Conservation (phyloP, 352 stramenopile genomes). For the Globisporangium camurandrum region DNA sequence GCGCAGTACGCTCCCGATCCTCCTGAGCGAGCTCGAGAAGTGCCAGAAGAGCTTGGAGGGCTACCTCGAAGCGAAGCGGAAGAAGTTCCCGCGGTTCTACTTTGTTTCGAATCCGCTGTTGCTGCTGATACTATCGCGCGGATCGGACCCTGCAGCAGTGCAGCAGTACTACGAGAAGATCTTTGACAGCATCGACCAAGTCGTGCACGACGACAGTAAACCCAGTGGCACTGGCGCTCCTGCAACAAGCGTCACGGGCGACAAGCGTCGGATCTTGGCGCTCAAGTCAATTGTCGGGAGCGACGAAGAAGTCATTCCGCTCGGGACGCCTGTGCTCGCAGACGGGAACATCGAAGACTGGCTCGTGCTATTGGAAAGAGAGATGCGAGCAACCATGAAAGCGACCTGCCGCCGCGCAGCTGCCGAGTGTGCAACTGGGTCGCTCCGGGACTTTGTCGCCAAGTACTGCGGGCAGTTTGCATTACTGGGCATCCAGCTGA, state of each 20-base stretch:
- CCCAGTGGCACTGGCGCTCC: too few relatives aligned
- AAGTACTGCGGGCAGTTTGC: slow-evolving; percentile 70
- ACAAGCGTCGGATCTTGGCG: slow-evolving; percentile 62
- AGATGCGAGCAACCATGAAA: slow-evolving; percentile 69
- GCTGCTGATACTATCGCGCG: slow-evolving; percentile 83
- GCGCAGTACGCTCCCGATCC: slow-evolving; percentile 74
- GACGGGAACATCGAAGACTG: slow-evolving; percentile 85
- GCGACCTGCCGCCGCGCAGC: slow-evolving; percentile 48
- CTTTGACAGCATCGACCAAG: slow-evolving; percentile 73
- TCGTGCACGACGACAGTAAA: slow-evolving; percentile 67
- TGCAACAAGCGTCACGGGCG: slow-evolving; percentile 9
- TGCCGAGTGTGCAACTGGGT: slow-evolving; percentile 35
- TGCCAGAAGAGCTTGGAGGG: slow-evolving; percentile 89
- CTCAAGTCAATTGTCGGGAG: slow-evolving; percentile 64
- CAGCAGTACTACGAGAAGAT: slow-evolving; percentile 88
- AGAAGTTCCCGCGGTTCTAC: slow-evolving; percentile 90
- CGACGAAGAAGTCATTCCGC: slow-evolving; percentile 69
- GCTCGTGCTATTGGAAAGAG: slow-evolving; percentile 56
- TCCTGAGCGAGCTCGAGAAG: slow-evolving; percentile 88
- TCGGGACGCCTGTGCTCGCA: slow-evolving; percentile 42
- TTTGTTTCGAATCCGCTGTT: slow-evolving; percentile 90
- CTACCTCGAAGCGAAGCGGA: slow-evolving; percentile 89
- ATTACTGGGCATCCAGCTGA: slow-evolving; percentile 67
- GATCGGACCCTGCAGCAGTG: slow-evolving; percentile 64
- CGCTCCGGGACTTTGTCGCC: slow-evolving; percentile 60